Base-by-base conservation (phyloP, 805 yeast species). In the Starmerella roubikii region DNA sequence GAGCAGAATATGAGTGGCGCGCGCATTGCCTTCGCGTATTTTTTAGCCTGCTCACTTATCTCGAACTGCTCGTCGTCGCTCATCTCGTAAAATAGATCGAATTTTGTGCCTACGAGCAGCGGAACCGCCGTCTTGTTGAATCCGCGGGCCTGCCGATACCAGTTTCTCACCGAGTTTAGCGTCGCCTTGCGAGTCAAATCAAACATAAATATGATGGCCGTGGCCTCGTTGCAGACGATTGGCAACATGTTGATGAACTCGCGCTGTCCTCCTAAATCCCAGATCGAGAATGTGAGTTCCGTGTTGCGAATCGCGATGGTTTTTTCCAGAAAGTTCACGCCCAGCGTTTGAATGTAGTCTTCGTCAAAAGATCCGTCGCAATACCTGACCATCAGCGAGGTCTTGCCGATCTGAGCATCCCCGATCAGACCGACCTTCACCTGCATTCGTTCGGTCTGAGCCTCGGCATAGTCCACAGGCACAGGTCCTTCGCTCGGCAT, bases 221-320 rank as follows among this genome's bases (percentile, higher is more conserved):
- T 91, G 0, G 97, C 91, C 45, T 86, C 96, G 47, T 79, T 76
- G 13, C 93, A 78, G 12, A 88, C 95, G 41, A 88, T 65, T 18
- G 96, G 94, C 29, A 91, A 65, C 98, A 88, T 88, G 57, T 88
- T 88, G 39, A 85, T 82, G 60, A 84, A 88, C 58, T 91, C 96
- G 37, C 82, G 72, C 52, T 86, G 94, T 1, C 98, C 98, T 19
- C 98, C 98, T 11, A 88, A 63, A 59, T 88, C 98, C 93, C 95
- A 88, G 24, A 88, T 78, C 18, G 91, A 76, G 55, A 88, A 88
- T 27, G 91, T 78, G 40, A 88, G 82, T 48, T 82, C 84, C 3
- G 95, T 85, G 42, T 81, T 76, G 40, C 85, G 75, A 39, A 88
- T 77, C 43, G 75, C 77, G 22, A 88, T 81, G 42, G 79, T 76